These are phyloP conservation scores for Acanthamoeba castellanii DNA, from an alignment of 208 protist genomes.

Conservation along the genomic window DNA sequence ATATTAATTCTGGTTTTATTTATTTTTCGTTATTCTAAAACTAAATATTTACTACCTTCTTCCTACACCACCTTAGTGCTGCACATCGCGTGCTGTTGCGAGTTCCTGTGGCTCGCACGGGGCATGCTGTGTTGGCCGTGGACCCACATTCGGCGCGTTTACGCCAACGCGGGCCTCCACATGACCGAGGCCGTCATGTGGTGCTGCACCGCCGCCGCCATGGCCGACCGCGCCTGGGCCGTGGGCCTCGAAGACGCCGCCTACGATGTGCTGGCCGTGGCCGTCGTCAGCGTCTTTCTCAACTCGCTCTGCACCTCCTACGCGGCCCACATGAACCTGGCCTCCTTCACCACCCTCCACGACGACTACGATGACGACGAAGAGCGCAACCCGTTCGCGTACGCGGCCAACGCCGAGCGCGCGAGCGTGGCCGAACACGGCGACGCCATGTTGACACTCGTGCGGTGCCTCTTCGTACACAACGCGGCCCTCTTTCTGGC, in stretches of 20 bases:
- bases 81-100: background rate
- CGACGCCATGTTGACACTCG: background rate
- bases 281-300: background rate
- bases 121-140: background rate
- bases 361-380: background rate
- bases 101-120: background rate
- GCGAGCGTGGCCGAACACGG: background rate
- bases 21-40: background rate
- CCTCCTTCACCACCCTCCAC: background rate
- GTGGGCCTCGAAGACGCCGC: background rate
- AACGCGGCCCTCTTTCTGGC: conserved; percentile 32
- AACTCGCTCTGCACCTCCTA: conserved; percentile 6
- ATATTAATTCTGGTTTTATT: background rate
- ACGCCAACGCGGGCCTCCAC: background rate
- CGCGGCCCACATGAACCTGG: conserved; percentile 18
- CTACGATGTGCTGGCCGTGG: background rate
- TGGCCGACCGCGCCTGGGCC: background rate
- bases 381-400: background rate
- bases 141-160: background rate
- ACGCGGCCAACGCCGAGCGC: background rate
- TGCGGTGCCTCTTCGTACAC: background rate
- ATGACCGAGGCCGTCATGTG: conserved; percentile 6
- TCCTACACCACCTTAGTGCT: background rate
- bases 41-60: no score
- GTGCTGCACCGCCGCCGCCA: background rate